A percentile compares a stretch with the other conserved stretches of the same genome.
These are phyloP conservation scores for Rhododendron molle DNA, from an alignment of 148 eudicot species.

Conservation along the genomic window DNA sequence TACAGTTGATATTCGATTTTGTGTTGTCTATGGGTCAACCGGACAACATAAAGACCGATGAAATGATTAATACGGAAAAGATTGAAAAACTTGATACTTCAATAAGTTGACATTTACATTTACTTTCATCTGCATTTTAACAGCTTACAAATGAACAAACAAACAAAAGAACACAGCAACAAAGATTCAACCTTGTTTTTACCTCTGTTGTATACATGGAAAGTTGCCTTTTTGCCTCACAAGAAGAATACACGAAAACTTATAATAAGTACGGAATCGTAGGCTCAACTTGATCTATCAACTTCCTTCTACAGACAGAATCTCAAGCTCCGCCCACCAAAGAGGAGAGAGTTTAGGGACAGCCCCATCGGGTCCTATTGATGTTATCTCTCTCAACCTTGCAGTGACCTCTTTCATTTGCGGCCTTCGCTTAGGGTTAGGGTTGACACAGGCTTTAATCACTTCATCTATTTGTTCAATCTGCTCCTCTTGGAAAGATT, in stretches of 20 bases:
- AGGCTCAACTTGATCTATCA: conserved; percentile 15
- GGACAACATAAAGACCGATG: background rate
- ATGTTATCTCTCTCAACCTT: conserved; percentile 65
- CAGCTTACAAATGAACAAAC: background rate
- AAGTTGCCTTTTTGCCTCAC: background rate
- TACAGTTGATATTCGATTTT: background rate
- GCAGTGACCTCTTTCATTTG: conserved; percentile 55
- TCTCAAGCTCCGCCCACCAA: conserved; percentile 89
- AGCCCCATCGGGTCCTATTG: conserved; percentile 53
- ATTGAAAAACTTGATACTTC: background rate
- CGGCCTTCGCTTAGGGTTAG: conserved; percentile 46
- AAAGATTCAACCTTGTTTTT: background rate
- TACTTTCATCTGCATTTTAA: background rate
- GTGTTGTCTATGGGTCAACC: background rate
- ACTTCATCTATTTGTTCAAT: conserved; percentile 52
- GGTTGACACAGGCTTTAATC: conserved; percentile 49
- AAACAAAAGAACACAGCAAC: background rate
- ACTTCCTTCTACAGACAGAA: conserved; percentile 38
- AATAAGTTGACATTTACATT: background rate
- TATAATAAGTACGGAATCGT: background rate
- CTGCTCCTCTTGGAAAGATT: conserved; percentile 41
- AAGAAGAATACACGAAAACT: background rate
- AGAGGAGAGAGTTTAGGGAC: conserved; percentile 64
- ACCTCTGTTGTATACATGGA: background rate
- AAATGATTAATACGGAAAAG: background rate